Base-by-base conservation (phyloP, 805 yeast genomes). In the Jamesozyma jinghongensis region DNA sequence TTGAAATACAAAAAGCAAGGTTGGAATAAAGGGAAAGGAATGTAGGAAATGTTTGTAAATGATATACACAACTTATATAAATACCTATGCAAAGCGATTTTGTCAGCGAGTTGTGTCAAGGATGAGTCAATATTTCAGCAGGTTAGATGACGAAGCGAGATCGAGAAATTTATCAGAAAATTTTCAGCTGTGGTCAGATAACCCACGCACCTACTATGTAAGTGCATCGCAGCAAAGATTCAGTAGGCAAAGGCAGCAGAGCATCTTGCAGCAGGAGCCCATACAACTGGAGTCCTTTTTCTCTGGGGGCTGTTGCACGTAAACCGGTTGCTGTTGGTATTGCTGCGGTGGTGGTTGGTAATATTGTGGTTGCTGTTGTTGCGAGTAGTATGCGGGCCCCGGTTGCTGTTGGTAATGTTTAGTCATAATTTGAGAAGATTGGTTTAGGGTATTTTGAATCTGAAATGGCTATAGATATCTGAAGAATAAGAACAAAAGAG, bases 281-380 rank as follows among this genome's bases (percentile, higher is more conserved):
- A 43, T 41, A 16, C 48, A 41, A 30, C 45, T 25, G 20, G 34
- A 33, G n/a, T 39, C 17, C 8, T 29, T 30, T 12, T 28, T 16
- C 11, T 29, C 41, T 3, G 45, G 47, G 7, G 40, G 34, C 26
- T 45, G 48, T 34, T 42, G 48, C 12, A 42, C 28, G 38, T 42
- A 45, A 14, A 42, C 40, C 3, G 48, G 48, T 14, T 44, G 48
- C 6, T 19, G n/a, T n/a, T n/a, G n/a, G n/a, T n/a, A n/a, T n/a
- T n/a, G n/a, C n/a, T n/a, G 40, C n/a, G 33, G 42, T 19, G 40
- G 41, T 19, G 20, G 34, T 17, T 42, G 46, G 30, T 45, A 45
- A 32, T 45, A 45, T 34, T 34, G 34, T 25, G 43, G 48, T 35
- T 44, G 47, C 17, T 27, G 37, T 20, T 34, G 45, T 32, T 37